Conservation (phyloP, 2,329 filamentous ascomycete species). For the Microcyclospora pomicola region DNA sequence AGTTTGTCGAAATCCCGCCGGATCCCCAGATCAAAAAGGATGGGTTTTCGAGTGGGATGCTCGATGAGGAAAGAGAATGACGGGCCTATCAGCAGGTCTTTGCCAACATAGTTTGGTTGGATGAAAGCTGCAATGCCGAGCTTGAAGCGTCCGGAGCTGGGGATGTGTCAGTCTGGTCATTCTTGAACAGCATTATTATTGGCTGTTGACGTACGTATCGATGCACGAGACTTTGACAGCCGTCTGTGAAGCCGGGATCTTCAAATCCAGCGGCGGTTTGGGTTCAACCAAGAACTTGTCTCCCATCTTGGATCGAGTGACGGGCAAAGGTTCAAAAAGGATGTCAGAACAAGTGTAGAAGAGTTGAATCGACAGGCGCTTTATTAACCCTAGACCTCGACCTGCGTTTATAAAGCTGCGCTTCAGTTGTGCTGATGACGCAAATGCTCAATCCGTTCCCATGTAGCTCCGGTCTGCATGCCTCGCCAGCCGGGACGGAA, state of each 20-base stretch:
- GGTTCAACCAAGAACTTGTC: slow-evolving; percentile 10
- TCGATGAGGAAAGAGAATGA: slow-evolving; percentile 36
- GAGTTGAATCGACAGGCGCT: too few species aligned
- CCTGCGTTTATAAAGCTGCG: too few species aligned
- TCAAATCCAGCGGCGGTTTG: slow-evolving; percentile 19
- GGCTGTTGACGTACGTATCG: slow-evolving; percentile 16
- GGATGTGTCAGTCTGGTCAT: not conserved
- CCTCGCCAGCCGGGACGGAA: slow-evolving; percentile 4
- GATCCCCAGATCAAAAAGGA: slow-evolving; percentile 36
- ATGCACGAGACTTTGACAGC: slow-evolving; percentile 24
- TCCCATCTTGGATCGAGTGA: slow-evolving; percentile 7
- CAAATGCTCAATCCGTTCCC: not conserved
- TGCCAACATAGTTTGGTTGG: slow-evolving; percentile 27
- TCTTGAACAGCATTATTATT: not conserved
- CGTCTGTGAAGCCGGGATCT: slow-evolving; percentile 19
- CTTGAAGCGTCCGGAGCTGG: slow-evolving; percentile 21
- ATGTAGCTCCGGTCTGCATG: slow-evolving; percentile 6
- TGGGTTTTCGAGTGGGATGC: slow-evolving; percentile 27
- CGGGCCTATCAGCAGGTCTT: slow-evolving; percentile 25
- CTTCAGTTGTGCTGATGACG: too few species aligned
- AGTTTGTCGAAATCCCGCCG: slow-evolving; percentile 33
- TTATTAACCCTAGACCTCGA: too few species aligned
- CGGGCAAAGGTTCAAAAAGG: not conserved
- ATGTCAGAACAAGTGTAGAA: not conserved
- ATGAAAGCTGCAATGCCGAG: slow-evolving; percentile 21